phyloP scores from a whole-genome alignment of 495 filamentous ascomycete genomes.

The Chaetomidium leptoderma region DNA sequence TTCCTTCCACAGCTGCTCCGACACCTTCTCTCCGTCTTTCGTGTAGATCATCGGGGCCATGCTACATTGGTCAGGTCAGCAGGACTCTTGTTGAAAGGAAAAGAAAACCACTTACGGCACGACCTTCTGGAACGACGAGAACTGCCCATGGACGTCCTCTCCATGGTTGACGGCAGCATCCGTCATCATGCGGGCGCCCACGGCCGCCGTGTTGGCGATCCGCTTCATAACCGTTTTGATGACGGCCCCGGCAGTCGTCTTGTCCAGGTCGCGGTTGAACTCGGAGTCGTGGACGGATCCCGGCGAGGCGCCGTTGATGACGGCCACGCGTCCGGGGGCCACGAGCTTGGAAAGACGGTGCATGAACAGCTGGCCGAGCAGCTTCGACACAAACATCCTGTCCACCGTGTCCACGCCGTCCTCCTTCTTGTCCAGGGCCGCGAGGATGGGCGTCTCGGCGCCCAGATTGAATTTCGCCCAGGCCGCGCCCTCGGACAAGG shows the following conservation, averaged over 20 bases:
- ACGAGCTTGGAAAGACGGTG: constrained; percentile 37
- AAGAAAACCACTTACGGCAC: constrained; percentile 19
- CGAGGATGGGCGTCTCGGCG: constrained; percentile 28
- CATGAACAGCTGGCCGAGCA: constrained; percentile 41
- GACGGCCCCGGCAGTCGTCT: background rate
- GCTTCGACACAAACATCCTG: constrained; percentile 37
- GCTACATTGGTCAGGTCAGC: too few species aligned
- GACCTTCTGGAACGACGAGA: constrained; percentile 35
- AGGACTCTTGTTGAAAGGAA: constrained; percentile 19
- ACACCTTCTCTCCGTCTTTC: too few species aligned
- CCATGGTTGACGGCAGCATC: constrained; percentile 37
- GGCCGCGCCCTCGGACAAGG: too few species aligned
- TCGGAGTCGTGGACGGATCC: constrained; percentile 20
- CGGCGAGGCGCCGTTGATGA: constrained; percentile 43
- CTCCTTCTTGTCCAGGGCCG: constrained; percentile 32
- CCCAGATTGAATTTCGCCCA: background rate
- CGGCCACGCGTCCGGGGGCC: constrained; percentile 28
- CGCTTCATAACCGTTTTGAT: background rate
- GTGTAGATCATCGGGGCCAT: too few species aligned
- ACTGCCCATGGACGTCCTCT: constrained; percentile 41
- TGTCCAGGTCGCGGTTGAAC: background rate
- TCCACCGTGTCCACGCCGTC: constrained; percentile 24
- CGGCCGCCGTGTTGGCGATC: constrained; percentile 27
- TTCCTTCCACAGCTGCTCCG: too few species aligned
- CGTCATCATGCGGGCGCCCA: constrained; percentile 34